A percentile compares a stretch with the other conserved stretches of the same genome.
phyloP scores from a whole-genome alignment of 257 asterid genomes.

The Solanum rostratum region DNA sequence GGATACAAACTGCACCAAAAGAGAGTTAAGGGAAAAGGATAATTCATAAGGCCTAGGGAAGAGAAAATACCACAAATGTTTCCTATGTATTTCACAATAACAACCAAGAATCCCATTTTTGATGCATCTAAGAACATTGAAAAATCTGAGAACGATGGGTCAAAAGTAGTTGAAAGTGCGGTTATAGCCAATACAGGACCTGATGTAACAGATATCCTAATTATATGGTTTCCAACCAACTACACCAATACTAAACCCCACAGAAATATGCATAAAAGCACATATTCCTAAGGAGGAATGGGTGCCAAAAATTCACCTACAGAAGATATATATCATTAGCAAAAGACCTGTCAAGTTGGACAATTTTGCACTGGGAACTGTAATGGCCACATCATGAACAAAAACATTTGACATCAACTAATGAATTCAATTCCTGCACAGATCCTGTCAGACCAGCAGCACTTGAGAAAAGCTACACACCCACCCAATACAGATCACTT shows the following conservation, averaged over 20 bases:
- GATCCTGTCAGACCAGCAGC: not conserved
- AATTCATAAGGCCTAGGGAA: not conserved
- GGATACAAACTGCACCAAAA: constrained; percentile 43
- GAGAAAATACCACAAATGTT: not conserved
- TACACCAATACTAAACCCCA: not conserved
- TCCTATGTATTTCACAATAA: not conserved
- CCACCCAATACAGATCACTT: not conserved
- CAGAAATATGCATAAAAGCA: not conserved
- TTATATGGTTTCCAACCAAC: not conserved
- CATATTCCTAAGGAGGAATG: not conserved
- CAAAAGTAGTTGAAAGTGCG: not conserved
- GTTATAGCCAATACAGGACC: not conserved
- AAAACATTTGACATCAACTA: not conserved
- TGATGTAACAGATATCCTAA: not conserved
- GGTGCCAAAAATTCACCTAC: not conserved
- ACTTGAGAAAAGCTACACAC: not conserved
- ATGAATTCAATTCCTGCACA: not conserved
- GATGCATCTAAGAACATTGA: not conserved
- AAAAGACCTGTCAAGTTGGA: not conserved
- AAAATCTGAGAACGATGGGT: not conserved
- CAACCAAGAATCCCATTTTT: not conserved
- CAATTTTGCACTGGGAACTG: not conserved
- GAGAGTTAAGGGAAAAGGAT: not conserved
- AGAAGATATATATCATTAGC: not conserved
- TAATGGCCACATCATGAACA: not conserved